These are phyloP conservation scores for Suillus discolor DNA, from an alignment of 768 basidiomycete species.

Conservation along the genomic window DNA sequence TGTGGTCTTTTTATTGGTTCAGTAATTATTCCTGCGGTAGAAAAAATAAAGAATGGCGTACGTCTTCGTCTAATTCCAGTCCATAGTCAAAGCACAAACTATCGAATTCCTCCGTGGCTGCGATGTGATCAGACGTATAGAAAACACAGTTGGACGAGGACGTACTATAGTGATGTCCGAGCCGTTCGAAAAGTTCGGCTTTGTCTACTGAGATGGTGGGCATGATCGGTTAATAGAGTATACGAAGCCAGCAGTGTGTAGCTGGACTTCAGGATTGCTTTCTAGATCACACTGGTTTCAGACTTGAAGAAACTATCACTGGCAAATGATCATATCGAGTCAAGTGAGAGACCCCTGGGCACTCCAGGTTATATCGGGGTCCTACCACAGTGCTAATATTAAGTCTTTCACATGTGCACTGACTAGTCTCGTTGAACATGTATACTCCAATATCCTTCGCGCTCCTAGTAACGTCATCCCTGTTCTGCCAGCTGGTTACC, in stretches of 20 bases:
- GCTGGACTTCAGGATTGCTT: background rate
- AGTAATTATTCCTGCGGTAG: constrained; percentile 1
- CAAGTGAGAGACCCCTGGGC: constrained; percentile 18
- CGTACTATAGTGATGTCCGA: constrained; percentile 82
- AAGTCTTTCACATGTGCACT: background rate
- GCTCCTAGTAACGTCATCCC: constrained; percentile 1
- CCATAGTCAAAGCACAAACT: constrained; percentile 96
- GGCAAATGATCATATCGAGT: constrained; percentile 11
- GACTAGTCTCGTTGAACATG: background rate
- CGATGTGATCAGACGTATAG: constrained; percentile 18
- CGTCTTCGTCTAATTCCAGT: constrained; percentile 96
- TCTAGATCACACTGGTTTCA: background rate
- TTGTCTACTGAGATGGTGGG: constrained; percentile 97
- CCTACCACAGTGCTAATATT: background rate
- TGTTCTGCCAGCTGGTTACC: constrained; percentile 12
- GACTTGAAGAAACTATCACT: background rate
- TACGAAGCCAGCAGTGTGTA: background rate
- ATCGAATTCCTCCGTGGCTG: constrained; percentile 95
- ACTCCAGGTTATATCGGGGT: constrained; percentile 14
- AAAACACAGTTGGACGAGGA: background rate
- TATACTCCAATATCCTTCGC: constrained; percentile 10
- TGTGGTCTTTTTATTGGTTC: constrained; percentile 66
- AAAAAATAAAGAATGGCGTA: constrained; percentile 41
- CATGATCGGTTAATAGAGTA: constrained; percentile 47
- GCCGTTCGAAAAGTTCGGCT: constrained; percentile 86